Evolutionary conservation across 2,329 filamentous ascomycete species (phyloP).

Genomic region (Colletotrichum filicis): DNA sequence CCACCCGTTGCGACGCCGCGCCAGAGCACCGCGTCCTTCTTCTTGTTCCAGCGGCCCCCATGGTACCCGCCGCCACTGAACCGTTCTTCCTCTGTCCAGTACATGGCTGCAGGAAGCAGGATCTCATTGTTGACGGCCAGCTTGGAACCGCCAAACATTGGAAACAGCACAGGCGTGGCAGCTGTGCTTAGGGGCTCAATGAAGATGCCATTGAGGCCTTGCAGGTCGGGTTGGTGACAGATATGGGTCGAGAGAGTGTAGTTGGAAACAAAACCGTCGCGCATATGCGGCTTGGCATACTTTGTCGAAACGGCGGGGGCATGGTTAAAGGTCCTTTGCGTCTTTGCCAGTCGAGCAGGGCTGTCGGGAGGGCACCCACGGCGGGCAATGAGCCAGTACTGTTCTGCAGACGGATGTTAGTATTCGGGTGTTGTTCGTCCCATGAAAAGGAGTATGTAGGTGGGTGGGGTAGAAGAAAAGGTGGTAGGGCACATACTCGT

Average conservation of each 20-base stretch:
- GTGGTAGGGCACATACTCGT: slow-evolving; percentile 51
- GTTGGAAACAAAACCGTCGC: slow-evolving; percentile 70
- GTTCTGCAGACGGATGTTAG: slow-evolving; percentile 46
- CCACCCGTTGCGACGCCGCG: slow-evolving; percentile 76
- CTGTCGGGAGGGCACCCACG: slow-evolving; percentile 73
- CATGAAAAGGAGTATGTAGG: background rate
- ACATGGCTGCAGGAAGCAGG: slow-evolving; percentile 75
- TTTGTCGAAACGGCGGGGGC: slow-evolving; percentile 57
- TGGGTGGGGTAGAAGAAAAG: background rate
- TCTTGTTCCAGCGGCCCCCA: slow-evolving; percentile 67
- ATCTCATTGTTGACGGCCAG: slow-evolving; percentile 77
- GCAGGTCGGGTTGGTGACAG: slow-evolving; percentile 73
- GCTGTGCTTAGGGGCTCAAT: slow-evolving; percentile 68
- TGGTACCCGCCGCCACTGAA: slow-evolving; percentile 68
- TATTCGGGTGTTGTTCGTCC: background rate
- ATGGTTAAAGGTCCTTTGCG: slow-evolving; percentile 54
- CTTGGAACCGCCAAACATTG: slow-evolving; percentile 77
- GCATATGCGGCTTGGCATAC: slow-evolving; percentile 59
- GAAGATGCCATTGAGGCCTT: slow-evolving; percentile 72
- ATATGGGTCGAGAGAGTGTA: slow-evolving; percentile 70
- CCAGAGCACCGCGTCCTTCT: slow-evolving; percentile 67
- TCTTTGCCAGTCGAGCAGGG: slow-evolving; percentile 61
- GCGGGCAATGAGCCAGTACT: slow-evolving; percentile 67
- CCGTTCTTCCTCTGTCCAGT: slow-evolving; percentile 71
- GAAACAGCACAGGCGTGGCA: slow-evolving; percentile 68